phyloP scores from a whole-genome alignment of 805 yeast species.

The Lipomyces yamanashiensis region DNA sequence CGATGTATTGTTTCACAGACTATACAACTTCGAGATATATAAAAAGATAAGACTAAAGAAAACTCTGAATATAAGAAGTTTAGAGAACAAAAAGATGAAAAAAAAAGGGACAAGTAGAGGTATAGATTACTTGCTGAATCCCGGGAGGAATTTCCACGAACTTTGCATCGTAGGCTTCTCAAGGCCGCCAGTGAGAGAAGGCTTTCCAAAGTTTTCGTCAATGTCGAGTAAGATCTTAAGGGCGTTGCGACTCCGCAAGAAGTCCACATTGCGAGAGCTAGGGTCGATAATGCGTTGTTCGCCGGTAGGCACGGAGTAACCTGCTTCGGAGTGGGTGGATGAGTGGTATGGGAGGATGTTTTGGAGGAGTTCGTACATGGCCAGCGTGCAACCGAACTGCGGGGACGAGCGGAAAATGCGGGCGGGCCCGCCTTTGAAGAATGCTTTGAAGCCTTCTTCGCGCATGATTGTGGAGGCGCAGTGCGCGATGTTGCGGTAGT shows the following conservation, averaged over 20 bases:
- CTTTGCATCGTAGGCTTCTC: constrained; percentile 14
- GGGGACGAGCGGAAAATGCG: constrained; percentile 95
- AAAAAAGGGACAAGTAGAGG: not conserved
- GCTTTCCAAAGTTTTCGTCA: constrained; percentile 53
- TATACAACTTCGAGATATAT: not conserved
- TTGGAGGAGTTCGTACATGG: constrained; percentile 94
- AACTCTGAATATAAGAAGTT: not conserved
- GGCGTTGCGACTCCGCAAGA: constrained; percentile 50
- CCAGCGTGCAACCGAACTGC: constrained; percentile 95
- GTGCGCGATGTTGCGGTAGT: constrained; percentile 75
- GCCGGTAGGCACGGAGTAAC: constrained; percentile 49
- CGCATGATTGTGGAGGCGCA: constrained; percentile 72
- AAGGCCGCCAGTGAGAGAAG: constrained; percentile 23
- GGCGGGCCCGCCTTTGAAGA: constrained; percentile 96
- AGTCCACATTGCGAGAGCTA: constrained; percentile 44
- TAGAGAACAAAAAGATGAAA: not conserved
- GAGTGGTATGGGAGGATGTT: constrained; percentile 67
- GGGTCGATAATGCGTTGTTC: constrained; percentile 28
- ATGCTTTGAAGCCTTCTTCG: constrained; percentile 85
- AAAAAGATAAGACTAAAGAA: not conserved
- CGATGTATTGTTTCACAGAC: no score
- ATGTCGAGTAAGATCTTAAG: constrained; percentile 51
- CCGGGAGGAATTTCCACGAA: constrained; percentile 31
- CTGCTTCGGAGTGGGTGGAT: constrained; percentile 49
- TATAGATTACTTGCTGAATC: constrained; percentile 4